These are phyloP conservation scores for Saturnispora bothae DNA, from an alignment of 805 yeast species.

Conservation along the genomic window DNA sequence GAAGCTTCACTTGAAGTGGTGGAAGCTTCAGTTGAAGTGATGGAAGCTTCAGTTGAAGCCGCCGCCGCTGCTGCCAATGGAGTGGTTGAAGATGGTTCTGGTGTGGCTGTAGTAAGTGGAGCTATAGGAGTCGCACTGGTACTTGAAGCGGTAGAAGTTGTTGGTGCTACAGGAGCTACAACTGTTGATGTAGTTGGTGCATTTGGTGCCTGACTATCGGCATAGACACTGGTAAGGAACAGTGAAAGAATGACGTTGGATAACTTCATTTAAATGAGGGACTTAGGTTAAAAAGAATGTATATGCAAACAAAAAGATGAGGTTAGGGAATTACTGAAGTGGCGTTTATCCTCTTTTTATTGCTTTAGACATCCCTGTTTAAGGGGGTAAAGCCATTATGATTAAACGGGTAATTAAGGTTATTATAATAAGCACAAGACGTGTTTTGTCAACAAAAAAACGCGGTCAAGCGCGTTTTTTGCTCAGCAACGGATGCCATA, in stretches of 20 bases:
- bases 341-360: neutral
- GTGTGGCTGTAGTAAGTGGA: neutral
- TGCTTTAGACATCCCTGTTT: no score
- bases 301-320: no score
- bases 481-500: no score
- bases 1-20: neutral
- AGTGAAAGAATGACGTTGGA: constrained; percentile 10
- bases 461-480: constrained; percentile 1
- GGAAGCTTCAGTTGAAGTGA: no score
- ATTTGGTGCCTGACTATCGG: constrained; percentile 5
- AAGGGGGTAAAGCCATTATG: no score
- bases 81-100: neutral
- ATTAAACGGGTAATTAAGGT: neutral
- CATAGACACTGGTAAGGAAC: constrained; percentile 13
- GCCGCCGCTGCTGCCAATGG: neutral
- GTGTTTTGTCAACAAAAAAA: neutral
- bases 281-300: no score
- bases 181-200: neutral
- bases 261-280: constrained; percentile 7
- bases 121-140: constrained; percentile 7
- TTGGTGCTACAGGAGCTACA: neutral
- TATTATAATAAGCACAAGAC: neutral
- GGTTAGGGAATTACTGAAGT: no score
- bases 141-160: constrained; percentile 1
- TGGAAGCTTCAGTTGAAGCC: neutral